These are phyloP conservation scores for Solanum corneliomulleri DNA, from an alignment of 257 asterid genomes.

Conservation along the genomic window DNA sequence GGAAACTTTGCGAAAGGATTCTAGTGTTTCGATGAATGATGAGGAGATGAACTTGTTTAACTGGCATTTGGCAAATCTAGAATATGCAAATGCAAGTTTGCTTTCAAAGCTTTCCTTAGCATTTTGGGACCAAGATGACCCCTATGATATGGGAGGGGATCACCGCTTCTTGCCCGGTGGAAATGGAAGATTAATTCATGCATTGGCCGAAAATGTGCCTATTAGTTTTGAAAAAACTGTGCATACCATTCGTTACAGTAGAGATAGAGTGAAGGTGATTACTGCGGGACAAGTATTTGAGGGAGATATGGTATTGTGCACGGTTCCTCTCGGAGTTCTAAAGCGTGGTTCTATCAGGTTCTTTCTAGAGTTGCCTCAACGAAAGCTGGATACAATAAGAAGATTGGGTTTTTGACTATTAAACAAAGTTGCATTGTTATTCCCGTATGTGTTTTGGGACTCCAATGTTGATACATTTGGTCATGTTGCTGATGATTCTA, in stretches of 20 bases:
- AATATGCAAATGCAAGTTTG: background rate
- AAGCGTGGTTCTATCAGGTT: background rate
- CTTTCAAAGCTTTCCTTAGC: background rate
- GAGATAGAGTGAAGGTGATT: background rate
- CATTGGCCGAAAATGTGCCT: background rate
- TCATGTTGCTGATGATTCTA: background rate
- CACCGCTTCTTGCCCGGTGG: background rate
- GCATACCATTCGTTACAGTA: background rate
- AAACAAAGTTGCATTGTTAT: background rate
- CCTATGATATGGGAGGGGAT: background rate
- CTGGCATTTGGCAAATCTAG: background rate
- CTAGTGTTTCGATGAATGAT: background rate
- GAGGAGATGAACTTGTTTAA: background rate
- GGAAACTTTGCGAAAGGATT: background rate
- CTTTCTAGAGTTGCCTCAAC: background rate
- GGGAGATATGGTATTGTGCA: background rate
- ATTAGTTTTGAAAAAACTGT: background rate
- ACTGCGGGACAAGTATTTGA: background rate
- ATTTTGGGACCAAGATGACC: background rate
- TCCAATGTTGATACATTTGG: background rate
- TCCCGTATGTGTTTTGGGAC: background rate
- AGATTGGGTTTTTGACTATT: background rate
- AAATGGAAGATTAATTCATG: background rate
- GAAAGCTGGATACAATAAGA: background rate
- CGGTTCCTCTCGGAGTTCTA: background rate